Conservation (phyloP, 2,329 filamentous ascomycete species). For the Beauveria pseudobassiana region DNA sequence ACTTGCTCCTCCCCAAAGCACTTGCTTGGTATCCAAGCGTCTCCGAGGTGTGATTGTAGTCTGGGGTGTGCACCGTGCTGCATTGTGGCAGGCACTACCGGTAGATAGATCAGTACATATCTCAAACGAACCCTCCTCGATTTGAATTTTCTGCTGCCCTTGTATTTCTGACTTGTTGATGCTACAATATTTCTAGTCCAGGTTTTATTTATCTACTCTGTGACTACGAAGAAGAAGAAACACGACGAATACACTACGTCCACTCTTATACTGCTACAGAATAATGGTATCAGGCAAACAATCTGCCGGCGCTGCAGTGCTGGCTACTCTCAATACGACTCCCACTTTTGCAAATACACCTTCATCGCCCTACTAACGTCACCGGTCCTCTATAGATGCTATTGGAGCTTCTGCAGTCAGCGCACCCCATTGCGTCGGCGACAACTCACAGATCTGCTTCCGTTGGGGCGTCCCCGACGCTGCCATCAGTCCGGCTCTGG, state of each 20-base stretch:
- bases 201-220: too few relatives aligned
- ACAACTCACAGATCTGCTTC: conserved; percentile 41
- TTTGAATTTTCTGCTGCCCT: neutral
- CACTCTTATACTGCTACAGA: neutral
- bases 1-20: neutral
- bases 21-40: neutral
- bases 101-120: neutral
- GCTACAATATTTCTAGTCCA: too few relatives aligned
- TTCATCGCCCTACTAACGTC: neutral
- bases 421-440: conserved; percentile 33
- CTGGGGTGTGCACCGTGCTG: neutral
- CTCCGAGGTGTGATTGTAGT: neutral
- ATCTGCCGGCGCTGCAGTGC: conserved; percentile 2
- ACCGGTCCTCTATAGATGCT: neutral
- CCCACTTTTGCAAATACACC: neutral
- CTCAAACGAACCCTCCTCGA: neutral
- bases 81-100: neutral
- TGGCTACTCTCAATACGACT: conserved; percentile 7
- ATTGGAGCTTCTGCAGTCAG: conserved; percentile 19
- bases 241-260: neutral
- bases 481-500: conserved; percentile 41
- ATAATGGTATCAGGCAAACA: conserved; percentile 1
- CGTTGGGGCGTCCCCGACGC: conserved; percentile 45
- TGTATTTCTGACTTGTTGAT: too few relatives aligned
- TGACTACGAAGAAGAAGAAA: neutral